These are phyloP conservation scores for Iris pallida DNA, from an alignment of 116 monocot species.

Conservation along the genomic window DNA sequence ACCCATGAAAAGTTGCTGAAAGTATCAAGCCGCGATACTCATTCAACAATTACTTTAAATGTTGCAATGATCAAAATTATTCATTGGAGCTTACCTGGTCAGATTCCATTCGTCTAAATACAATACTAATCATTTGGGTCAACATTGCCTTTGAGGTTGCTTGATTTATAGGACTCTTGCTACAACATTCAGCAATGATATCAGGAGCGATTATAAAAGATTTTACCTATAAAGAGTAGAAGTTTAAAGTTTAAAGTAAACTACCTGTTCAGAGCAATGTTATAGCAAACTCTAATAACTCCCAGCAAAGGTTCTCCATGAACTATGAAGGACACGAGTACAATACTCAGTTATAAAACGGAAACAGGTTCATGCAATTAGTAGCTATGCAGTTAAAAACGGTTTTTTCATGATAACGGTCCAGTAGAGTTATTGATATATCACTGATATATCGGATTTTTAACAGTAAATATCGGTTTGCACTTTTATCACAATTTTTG, in stretches of 20 bases:
- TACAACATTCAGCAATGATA: conserved; percentile 23
- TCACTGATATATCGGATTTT: no score
- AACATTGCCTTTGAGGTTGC: conserved; percentile 98
- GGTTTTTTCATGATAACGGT: no score
- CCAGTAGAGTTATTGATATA: no score
- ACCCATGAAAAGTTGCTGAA: conserved; percentile 6
- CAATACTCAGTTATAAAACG: background rate
- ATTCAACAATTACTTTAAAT: background rate
- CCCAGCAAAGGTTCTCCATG: conserved; percentile 91
- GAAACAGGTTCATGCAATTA: background rate
- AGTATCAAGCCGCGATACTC: background rate
- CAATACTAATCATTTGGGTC: conserved; percentile 94
- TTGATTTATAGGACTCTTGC: conserved; percentile 97
- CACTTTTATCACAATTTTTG: no score
- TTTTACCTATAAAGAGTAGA: background rate
- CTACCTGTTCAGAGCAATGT: conserved; percentile 98
- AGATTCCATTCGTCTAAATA: conserved; percentile 87
- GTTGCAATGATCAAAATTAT: background rate
- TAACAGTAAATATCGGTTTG: no score
- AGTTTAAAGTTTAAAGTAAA: conserved; percentile 12
- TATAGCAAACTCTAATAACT: conserved; percentile 88
- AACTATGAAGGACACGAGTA: conserved; percentile 39
- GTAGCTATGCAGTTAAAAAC: no score
- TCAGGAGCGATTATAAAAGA: conserved; percentile 8
- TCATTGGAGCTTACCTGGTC: conserved; percentile 47